Percentiles rank a stretch among this genome's conserved stretches.
phyloP scores from a whole-genome alignment of 345 rosid species.

The rapeseed (Brassica napus) region Da-Ae NC_063446.1:68554001-68554500 shows the following conservation, averaged over 20 bases:
- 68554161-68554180: not conserved
- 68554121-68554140: not conserved
- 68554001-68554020: not conserved
- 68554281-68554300: not conserved
- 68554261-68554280: not conserved
- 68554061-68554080: not conserved
- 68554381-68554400: not conserved
- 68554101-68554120: not conserved
- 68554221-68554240: not conserved
- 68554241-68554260: not conserved
- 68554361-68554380: constrained; percentile 1
- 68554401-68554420: not conserved
- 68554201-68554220: constrained; percentile 3
- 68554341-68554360: not conserved
- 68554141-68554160: not conserved
- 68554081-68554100: not conserved
- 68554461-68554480: not conserved
- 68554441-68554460: not conserved
- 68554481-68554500: not conserved
- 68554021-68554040: not conserved
- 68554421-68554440: not conserved
- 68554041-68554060: not conserved
- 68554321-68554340: not conserved
- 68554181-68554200: not conserved
- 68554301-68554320: not conserved